phyloP scores from a whole-genome alignment of 305 asterid genomes.

The Fraxinus nigra region DNA sequence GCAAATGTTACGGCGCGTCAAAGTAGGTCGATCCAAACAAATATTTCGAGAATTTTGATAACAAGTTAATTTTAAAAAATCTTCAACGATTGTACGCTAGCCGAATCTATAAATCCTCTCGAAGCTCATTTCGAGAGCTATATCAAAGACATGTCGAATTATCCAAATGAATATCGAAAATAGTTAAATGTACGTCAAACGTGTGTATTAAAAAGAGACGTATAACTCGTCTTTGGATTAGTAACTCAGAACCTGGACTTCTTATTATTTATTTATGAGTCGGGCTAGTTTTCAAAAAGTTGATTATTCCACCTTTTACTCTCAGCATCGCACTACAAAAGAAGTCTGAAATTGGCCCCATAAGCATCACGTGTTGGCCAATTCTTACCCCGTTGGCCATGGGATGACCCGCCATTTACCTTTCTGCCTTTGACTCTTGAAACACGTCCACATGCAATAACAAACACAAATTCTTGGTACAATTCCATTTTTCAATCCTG shows the following conservation, averaged over 20 bases:
- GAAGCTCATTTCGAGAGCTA: too few relatives aligned
- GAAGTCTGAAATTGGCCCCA: constrained; percentile 11
- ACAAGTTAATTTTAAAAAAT: too few relatives aligned
- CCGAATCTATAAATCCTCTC: too few relatives aligned
- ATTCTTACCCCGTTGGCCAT: constrained; percentile 9
- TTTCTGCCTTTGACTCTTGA: constrained; percentile 29
- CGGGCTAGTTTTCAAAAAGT: background rate
- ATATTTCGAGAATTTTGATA: too few relatives aligned
- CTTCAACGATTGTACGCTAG: too few relatives aligned
- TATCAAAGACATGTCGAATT: too few relatives aligned
- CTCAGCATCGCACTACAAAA: background rate
- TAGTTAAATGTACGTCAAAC: too few relatives aligned
- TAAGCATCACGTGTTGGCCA: constrained; percentile 32
- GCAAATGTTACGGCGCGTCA: too few relatives aligned
- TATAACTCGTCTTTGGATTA: too few relatives aligned
- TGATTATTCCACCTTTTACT: background rate
- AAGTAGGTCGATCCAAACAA: too few relatives aligned
- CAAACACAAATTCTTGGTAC: constrained; percentile 26
- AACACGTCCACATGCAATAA: constrained; percentile 24
- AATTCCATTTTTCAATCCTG: constrained; percentile 33
- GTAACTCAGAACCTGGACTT: background rate
- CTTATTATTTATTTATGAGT: background rate
- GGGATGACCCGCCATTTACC: constrained; percentile 26
- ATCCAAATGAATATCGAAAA: too few relatives aligned
- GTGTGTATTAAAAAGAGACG: too few relatives aligned